Base-by-base conservation (phyloP, 805 yeast genomes). In the Diddensiella transvaalensis region DNA sequence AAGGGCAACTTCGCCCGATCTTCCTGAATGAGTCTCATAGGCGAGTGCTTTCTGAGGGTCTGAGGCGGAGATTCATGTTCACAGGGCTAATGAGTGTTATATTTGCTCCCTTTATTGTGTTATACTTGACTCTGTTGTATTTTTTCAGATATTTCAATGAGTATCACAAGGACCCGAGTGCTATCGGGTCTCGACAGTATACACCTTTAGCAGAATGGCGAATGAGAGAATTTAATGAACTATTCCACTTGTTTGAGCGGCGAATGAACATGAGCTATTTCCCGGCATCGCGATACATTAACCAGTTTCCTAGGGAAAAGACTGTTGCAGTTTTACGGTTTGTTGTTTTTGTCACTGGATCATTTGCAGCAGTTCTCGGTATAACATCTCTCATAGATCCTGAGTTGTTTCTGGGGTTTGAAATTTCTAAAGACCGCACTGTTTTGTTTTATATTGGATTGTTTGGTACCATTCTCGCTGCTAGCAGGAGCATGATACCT, bases 201-300 rank as follows among this genome's bases (percentile, higher is more conserved):
- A 87, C 98, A 0, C 96, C 97, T 0, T 79, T 79, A 66, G 97
- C 98, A 0, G 90, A 86, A 59, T 93, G 98, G 98, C 87, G 84
- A 62, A 77, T 93, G 60, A 73, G 99, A 48, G 99, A 93, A 60
- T 87, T 85, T 62, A 93, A 93, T 65, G 99, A 93, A 62, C 73
- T 93, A 5, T 87, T 87, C 39, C 99, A 93, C 65, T 74, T 91
- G 22, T 93, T 93, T 67, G 80, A 81, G 48, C 81, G 83, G 57
- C 73, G 99, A 43, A 67, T 93, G 36, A 86, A 82, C 41, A 67
- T 87, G 51, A 87, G 96, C 44, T 77, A 80, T 24, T 85, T 79
- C 13, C 82, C 89, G 3, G 96, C 98, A 0, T 77, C 85, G 38
- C 77, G 82, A 17, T 93, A 93, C 62, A 79, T 93, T 47, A 81